phyloP scores from a whole-genome alignment of 176 grass and related monocot genomes.

The Aegilops umbellulata region DNA sequence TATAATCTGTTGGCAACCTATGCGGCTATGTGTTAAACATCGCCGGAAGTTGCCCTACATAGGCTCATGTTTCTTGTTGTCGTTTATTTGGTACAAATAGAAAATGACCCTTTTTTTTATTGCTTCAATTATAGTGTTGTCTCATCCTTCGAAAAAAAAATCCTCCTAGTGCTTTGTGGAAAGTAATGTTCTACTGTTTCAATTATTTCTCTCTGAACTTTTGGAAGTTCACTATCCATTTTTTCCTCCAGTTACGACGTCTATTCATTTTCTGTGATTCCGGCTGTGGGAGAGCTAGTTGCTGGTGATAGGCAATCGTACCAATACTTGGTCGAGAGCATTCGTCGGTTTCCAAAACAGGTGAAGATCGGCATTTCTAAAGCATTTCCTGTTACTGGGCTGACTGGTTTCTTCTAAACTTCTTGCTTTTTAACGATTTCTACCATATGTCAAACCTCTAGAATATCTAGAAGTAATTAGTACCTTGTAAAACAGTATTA shows the following conservation, averaged over 20 bases:
- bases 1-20: neutral
- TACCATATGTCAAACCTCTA: neutral
- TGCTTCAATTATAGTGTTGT: neutral
- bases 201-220: neutral
- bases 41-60: neutral
- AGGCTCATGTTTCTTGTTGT: neutral
- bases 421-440: neutral
- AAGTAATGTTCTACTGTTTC: constrained; percentile 6
- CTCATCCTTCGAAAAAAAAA: neutral
- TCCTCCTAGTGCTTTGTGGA: neutral
- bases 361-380: constrained; percentile 25
- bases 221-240: neutral
- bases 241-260: constrained; percentile 62
- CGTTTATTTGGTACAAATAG: neutral
- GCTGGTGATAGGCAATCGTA: constrained; percentile 78
- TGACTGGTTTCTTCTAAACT: neutral
- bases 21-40: neutral
- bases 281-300: constrained; percentile 80
- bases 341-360: constrained; percentile 81
- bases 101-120: neutral
- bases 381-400: neutral
- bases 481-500: neutral
- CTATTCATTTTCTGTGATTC: constrained; percentile 95
- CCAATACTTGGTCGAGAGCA: constrained; percentile 94
- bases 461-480: neutral